phyloP scores from a whole-genome alignment of 2,329 filamentous ascomycete species.

The Cladophialophora exuberans region DNA sequence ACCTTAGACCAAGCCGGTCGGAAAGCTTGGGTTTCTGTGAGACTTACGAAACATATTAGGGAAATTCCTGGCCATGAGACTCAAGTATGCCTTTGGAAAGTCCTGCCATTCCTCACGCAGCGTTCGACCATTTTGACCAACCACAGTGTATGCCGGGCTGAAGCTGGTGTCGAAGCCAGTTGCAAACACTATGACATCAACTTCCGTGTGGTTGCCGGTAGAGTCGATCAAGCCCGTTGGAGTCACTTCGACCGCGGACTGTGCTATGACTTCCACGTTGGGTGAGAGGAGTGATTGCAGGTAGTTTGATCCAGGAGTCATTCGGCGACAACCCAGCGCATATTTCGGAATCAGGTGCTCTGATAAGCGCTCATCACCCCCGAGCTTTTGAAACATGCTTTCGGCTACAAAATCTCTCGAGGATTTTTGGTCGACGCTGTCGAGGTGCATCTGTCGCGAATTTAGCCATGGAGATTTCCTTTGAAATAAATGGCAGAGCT shows the following conservation, averaged over 20 bases:
- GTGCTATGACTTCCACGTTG: constrained; percentile 31
- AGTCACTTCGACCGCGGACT: background rate
- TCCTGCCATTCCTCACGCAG: constrained; percentile 36
- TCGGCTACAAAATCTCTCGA: background rate
- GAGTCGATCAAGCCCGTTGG: constrained; percentile 8
- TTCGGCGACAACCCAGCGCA: constrained; percentile 31
- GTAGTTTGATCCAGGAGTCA: constrained; percentile 30
- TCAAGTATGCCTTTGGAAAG: constrained; percentile 35
- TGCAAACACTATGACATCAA: constrained; percentile 37
- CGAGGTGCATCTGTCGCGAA: background rate
- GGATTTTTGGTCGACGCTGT: constrained; percentile 4
- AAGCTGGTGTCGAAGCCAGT: constrained; percentile 41
- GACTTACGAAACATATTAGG: constrained; percentile 22
- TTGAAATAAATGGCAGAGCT: no score
- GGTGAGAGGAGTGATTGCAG: constrained; percentile 28
- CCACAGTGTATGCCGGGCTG: constrained; percentile 30
- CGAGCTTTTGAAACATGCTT: constrained; percentile 13
- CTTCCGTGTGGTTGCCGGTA: constrained; percentile 4
- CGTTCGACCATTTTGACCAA: constrained; percentile 25
- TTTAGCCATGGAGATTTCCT: no score
- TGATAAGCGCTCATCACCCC: constrained; percentile 1
- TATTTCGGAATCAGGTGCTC: constrained; percentile 31
- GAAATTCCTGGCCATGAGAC: constrained; percentile 23
- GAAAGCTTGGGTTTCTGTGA: no score
- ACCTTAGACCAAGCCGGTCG: no score